Evolutionary conservation across 2,329 filamentous ascomycete genomes (phyloP).

Genomic region (Cordyceps javanica): DNA sequence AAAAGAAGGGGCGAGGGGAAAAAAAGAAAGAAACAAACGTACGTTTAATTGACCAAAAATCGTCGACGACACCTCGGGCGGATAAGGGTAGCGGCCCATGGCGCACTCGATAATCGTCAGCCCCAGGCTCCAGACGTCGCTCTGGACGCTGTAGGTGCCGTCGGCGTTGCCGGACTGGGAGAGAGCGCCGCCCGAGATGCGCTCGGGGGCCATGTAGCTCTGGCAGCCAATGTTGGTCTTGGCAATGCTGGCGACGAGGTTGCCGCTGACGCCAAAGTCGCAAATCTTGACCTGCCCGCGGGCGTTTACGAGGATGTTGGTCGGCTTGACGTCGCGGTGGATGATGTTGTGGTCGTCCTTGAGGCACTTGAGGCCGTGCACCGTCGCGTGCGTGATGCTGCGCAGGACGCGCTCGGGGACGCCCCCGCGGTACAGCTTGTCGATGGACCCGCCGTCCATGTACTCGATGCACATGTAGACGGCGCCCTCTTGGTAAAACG

Average conservation of each 20-base stretch:
- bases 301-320: constrained; percentile 93
- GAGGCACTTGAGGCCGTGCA: constrained; percentile 83
- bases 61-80: constrained; percentile 94
- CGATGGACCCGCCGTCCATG: constrained; percentile 97
- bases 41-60: constrained; percentile 97
- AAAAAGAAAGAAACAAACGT: constrained; percentile 39
- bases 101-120: constrained; percentile 95
- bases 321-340: constrained; percentile 96
- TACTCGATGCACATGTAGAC: constrained; percentile 99
- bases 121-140: constrained; percentile 95
- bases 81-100: constrained; percentile 90
- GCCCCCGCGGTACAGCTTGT: constrained; percentile 88
- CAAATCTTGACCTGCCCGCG: constrained; percentile 94
- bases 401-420: constrained; percentile 82
- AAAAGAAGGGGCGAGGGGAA: neutral
- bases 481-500: constrained; percentile 97
- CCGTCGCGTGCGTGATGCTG: constrained; percentile 85
- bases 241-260: constrained; percentile 92
- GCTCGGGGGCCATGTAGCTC: constrained; percentile 97
- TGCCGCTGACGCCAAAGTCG: constrained; percentile 95
- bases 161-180: constrained; percentile 62
- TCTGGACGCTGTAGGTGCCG: constrained; percentile 95
- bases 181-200: constrained; percentile 82
- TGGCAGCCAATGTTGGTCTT: constrained; percentile 99
- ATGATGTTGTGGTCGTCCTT: constrained; percentile 99